A percentile compares a stretch with the other conserved stretches of the same genome.
These are phyloP conservation scores for Teratosphaeria epicoccoides DNA, from an alignment of 2,329 filamentous ascomycete species.

Conservation along the genomic window DNA sequence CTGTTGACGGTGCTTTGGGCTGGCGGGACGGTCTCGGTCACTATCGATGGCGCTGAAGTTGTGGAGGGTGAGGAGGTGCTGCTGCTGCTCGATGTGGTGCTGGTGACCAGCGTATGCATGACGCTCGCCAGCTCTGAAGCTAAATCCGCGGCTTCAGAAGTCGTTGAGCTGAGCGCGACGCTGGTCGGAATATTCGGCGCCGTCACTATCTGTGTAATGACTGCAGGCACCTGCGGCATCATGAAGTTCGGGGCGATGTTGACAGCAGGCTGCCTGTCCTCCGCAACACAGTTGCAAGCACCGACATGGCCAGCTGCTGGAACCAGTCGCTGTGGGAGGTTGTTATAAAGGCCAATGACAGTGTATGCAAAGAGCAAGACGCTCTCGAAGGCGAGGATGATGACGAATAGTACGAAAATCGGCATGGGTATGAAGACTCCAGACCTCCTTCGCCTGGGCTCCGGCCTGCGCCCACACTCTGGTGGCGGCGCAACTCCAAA, in stretches of 20 bases:
- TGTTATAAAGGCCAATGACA: slow-evolving; percentile 28
- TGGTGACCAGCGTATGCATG: slow-evolving; percentile 6
- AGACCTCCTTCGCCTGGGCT: slow-evolving; percentile 14
- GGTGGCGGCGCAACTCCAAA: slow-evolving; percentile 14
- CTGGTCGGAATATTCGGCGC: slow-evolving; percentile 2
- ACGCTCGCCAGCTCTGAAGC: slow-evolving; percentile 14
- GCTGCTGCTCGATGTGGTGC: slow-evolving; percentile 1
- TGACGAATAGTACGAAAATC: slow-evolving; percentile 23
- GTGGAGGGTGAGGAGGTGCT: not conserved
- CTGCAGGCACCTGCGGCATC: slow-evolving; percentile 9
- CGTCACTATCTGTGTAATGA: slow-evolving; percentile 5
- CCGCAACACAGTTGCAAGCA: slow-evolving; percentile 8
- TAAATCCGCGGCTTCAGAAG: slow-evolving; percentile 5
- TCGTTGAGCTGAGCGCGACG: slow-evolving; percentile 1
- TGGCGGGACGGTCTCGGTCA: slow-evolving; percentile 5
- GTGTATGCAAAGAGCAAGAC: slow-evolving; percentile 29
- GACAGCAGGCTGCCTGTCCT: slow-evolving; percentile 15
- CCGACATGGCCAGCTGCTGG: slow-evolving; percentile 6
- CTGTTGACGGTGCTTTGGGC: slow-evolving; percentile 13
- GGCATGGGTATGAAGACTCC: slow-evolving; percentile 25
- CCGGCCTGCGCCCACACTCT: slow-evolving; percentile 14
- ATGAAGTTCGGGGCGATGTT: slow-evolving; percentile 27
- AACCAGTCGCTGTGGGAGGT: slow-evolving; percentile 19
- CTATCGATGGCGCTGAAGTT: not conserved
- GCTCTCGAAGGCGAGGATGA: slow-evolving; percentile 26